Evolutionary conservation across 495 filamentous ascomycete genomes (phyloP), one percentile per base, ranked within the genome.

Genomic region (Penicillium flavigenum): DNA sequence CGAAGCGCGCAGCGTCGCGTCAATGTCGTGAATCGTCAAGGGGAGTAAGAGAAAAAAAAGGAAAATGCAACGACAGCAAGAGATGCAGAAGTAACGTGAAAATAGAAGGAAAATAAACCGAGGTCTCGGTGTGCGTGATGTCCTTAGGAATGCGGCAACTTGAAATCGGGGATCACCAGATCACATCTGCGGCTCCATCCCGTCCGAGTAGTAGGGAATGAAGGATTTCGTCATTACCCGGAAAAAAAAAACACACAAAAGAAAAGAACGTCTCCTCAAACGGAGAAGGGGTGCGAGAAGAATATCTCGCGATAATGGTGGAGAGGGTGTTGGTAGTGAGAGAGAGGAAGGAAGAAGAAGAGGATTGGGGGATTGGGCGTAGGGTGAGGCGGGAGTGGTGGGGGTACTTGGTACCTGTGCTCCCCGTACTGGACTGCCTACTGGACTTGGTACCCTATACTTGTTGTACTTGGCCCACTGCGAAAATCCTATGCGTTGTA

Each of bases 1-100:
- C 47, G 47, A 59, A 63, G 64, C 66, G 68, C 66, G 61, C 53
- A 54, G 62, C 61, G 58, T 60, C 61, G 70, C 64, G 64, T 62
- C 61, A 59, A 64, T 55, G 57, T 77, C 70, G 71, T 73, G 66
- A 70, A 49, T 73, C 71, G 76, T 76, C 65, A 39, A 17, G n/a
- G n/a, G 36, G 16, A 16, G 4, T 2, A 17, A 38, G 2, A 22
- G 22, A 39, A 34, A 72, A 57, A 39, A 62, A 70, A 65, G 60
- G 68, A 60, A 71, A 70, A 67, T 63, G 41, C 56, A 70, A 64
- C 65, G 64, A 70, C 66, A 61, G 71, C 65, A 64, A 54, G 5
- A 49, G 45, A 56, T 42, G 34, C 22, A 34, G 41, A 53, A 63
- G 63, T 59, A 62, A 59, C 58, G 32, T 47, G 59, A 68, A 43